Evolutionary conservation across 2,329 filamentous ascomycete genomes (phyloP), one percentile per base, ranked within the genome.

Genomic region (Penicillium digitatum): DNA sequence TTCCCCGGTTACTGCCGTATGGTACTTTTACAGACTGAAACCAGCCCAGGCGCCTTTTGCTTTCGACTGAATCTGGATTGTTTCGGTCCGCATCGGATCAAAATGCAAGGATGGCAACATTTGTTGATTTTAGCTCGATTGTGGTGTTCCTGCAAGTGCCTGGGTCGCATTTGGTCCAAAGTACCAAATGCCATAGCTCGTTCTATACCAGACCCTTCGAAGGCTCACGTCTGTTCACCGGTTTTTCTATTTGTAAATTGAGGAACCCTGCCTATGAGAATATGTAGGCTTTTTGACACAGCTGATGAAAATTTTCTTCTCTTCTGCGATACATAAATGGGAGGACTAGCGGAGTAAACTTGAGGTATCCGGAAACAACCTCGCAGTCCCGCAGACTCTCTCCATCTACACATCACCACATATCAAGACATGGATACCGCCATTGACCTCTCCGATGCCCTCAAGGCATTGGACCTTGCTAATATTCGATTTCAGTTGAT

Each of bases 401-500:
- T 34, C 48, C 49, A 34, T 60, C 55, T 54, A 18, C 57, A 52
- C 57, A 51, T 29, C 53, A 57, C 44, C 48, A 29, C 18, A 54
- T 52, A 24, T 34, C 26, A 12, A 47, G 50, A 60, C 51, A 99
- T 99, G 94, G 94, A 99, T 72, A 82, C 89, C 18, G 85, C 90
- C 45, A 90, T 97, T 68, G 91, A 96, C 72, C 84, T 96, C 58
- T 89, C 86, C 37, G 89, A 97, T 75, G 84, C 87, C 69, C 84
- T 85, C 63, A 89, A 90, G 78, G 92, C 93, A 16, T 79, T 99
- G 67, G 92, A 97, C 72, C 83, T 99, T 46, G 82, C 85, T 60
- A 90, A 94, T 70, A 99, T 97, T 72, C 89, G 94, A 60, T 95
- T 90, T 75, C 90, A 96, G 74, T 79, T 96, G 59, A 95, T 96